Base-by-base conservation (phyloP, 164 flowering plant species). In the Sextonia rubra region DNA sequence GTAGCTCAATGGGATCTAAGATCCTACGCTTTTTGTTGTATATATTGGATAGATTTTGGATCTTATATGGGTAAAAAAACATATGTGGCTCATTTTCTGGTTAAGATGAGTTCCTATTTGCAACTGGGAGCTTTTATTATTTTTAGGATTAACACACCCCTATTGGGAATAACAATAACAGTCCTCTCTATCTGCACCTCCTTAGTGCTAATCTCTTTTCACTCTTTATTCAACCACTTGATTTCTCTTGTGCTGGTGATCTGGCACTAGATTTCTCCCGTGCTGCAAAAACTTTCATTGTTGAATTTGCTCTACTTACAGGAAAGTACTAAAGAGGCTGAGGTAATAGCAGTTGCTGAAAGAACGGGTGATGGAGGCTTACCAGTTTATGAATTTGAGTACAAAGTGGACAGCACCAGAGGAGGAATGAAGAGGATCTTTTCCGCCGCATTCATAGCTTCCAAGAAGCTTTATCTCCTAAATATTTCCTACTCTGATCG, bases 251-350 rank as follows among this genome's bases (percentile, higher is more conserved):
- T 52, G 0, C n/a, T 4, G 1, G 7, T 52, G 58, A 20, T 14
- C n/a, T 52, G 58, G 12, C 14, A 12, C n/a, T 17, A 52, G 58
- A 52, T 52, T 52, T 5, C 17, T 52, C 58, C 14, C 14, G 58
- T 52, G n/a, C 58, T 15, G 58, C 58, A 52, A 52, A 52, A 17
- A 20, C 20, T 52, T 52, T 52, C n/a, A 52, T 52, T 52, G 58
- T 14, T 52, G 20, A 52, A 52, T 5, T 32, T 7, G 14, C 26
- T 77, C 69, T 11, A 61, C 71, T 7, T 77, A 14, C 64, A 93
- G 94, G 98, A 92, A 82, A 94, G 99, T 75, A 92, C 97, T 58
- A 87, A 85, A 75, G 89, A 83, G 56, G 91, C 88, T 55, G 90
- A 85, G 80, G 80, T 91, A 64, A 78, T 94, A 60, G 81, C 80